Conservation (phyloP, 306 rosid species). For the Herpetospermum pedunculosum region DNA sequence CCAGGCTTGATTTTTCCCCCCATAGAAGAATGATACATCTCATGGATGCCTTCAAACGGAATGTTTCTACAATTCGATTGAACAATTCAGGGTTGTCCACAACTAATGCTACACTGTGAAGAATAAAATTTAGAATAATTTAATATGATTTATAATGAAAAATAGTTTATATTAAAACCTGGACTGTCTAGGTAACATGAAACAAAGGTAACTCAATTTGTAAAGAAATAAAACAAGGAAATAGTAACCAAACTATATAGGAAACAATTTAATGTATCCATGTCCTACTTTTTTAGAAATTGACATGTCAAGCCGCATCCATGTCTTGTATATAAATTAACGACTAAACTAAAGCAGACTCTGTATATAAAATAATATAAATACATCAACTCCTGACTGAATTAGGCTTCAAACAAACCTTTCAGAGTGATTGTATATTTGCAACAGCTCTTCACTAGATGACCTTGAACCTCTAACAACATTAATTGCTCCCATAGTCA, state of each 20-base stretch:
- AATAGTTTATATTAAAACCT: not conserved
- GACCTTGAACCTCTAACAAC: constrained; percentile 97
- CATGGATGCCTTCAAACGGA: constrained; percentile 40
- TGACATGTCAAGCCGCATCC: not conserved
- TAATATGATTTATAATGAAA: not conserved
- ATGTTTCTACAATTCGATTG: constrained; percentile 49
- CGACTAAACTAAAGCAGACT: not conserved
- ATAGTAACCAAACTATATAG: not conserved
- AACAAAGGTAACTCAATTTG: not conserved
- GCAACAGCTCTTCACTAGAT: constrained; percentile 63
- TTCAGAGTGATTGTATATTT: constrained; percentile 79
- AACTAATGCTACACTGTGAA: constrained; percentile 67
- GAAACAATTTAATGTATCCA: not conserved
- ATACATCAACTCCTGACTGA: not conserved
- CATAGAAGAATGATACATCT: constrained; percentile 77
- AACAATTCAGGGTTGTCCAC: constrained; percentile 78
- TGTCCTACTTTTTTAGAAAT: not conserved
- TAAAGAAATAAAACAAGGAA: not conserved
- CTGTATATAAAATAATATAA: not conserved
- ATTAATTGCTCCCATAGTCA: constrained; percentile 88
- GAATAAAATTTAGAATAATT: not conserved
- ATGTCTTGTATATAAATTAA: not conserved
- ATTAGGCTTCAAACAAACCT: constrained; percentile 31
- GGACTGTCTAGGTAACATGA: not conserved
- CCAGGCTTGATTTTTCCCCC: constrained; percentile 72